Base-by-base conservation (phyloP, 352 stramenopile genomes). In the Phytopythium kandeliae region DNA sequence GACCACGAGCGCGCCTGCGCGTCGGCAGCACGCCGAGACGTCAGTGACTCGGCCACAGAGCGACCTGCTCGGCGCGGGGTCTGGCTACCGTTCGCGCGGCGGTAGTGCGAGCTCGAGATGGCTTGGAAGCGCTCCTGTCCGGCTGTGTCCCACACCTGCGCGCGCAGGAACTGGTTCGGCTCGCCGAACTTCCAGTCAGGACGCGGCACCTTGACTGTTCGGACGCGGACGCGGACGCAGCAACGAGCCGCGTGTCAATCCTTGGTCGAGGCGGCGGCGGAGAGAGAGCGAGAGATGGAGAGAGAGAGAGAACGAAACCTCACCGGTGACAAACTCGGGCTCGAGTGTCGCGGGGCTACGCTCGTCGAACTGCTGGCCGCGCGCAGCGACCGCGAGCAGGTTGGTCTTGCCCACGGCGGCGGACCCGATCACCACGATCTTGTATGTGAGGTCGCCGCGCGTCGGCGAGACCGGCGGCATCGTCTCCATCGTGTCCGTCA, bases 51-150 rank as follows among this genome's bases (percentile, higher is more conserved):
- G 46, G 7, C 24, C 12, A 31, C 21, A 48, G 16, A n/a, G n/a
- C n/a, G n/a, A n/a, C n/a, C n/a, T n/a, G n/a, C n/a, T n/a, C n/a
- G n/a, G n/a, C n/a, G n/a, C n/a, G n/a, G n/a, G n/a, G n/a, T n/a
- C n/a, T 19, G 7, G 36, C 6, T 50, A 86, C 74, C 75, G 49
- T 86, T 69, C 1, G 73, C 70, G 22, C 78, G 69, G 12, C 75
- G 70, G 54, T 87, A 89, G 51, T 89, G 78, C 4, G 73, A 86
- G 49, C 69, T 85, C 4, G 78, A 87, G 54, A 89, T 85, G 19
- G 75, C 78, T 42, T 86, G 75, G 63, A 78, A 87, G 30, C 75
- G 64, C 54, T 89, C 78, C 52, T 89, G 78, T 11, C 78, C 75
- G 5, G 68, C 75, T 0, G 78, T 87, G 47, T 89, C 78, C 75